Evolutionary conservation across 2,329 filamentous ascomycete genomes (phyloP).

Genomic region (Pseudogymnoascus verrucosus): DNA sequence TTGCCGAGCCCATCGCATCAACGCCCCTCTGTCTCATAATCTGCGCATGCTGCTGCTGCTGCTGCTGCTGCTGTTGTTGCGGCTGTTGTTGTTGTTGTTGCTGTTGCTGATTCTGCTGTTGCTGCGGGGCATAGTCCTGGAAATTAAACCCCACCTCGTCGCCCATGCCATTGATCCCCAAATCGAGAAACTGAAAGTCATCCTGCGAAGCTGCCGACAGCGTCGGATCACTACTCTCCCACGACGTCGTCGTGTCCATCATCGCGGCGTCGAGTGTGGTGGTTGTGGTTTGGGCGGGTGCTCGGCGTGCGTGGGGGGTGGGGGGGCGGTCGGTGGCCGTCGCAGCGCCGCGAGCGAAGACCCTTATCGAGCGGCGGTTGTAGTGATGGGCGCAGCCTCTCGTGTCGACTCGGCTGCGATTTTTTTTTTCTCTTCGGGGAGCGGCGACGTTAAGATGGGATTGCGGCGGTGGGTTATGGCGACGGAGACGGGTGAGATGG

Average conservation of each 20-base stretch:
- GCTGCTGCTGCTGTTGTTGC: constrained; percentile 28
- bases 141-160: constrained; percentile 55
- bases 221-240: constrained; percentile 50
- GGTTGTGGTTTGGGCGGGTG: neutral
- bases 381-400: neutral
- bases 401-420: neutral
- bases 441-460: neutral
- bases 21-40: constrained; percentile 24
- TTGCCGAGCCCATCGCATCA: constrained; percentile 41
- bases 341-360: neutral
- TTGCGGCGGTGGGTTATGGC: neutral
- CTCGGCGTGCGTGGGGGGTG: neutral
- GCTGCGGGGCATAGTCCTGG: constrained; percentile 39
- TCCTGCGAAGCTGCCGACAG: constrained; percentile 46
- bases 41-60: constrained; percentile 18
- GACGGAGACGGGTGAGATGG: neutral
- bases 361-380: neutral
- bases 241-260: constrained; percentile 31
- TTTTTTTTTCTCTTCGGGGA: neutral
- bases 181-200: constrained; percentile 56
- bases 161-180: constrained; percentile 46
- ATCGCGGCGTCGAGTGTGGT: neutral
- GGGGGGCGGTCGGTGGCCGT: neutral
- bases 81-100: constrained; percentile 28
- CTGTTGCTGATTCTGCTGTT: constrained; percentile 19